These are phyloP conservation scores for Raffaelea deltoideospora DNA, from an alignment of 2,329 filamentous ascomycete genomes.

Conservation along the genomic window DNA sequence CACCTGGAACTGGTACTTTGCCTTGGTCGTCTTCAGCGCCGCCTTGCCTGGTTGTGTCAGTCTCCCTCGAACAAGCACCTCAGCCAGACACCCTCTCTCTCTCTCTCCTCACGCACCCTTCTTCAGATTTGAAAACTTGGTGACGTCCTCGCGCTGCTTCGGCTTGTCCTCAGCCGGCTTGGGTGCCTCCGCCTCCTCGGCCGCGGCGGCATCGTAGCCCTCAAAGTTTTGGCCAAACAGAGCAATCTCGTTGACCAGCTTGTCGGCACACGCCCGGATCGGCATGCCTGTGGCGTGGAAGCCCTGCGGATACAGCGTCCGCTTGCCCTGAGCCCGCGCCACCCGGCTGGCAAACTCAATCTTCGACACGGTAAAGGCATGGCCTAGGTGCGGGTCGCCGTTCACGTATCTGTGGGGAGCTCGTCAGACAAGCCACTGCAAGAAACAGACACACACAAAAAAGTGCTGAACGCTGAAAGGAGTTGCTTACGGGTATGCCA, in stretches of 20 bases:
- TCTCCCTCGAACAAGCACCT: background rate
- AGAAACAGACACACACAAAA: too few relatives aligned
- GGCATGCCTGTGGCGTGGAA: constrained; percentile 97
- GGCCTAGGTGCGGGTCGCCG: constrained; percentile 38
- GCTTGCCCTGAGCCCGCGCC: constrained; percentile 80
- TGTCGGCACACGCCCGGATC: constrained; percentile 91
- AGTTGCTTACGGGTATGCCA: background rate
- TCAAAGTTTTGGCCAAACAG: constrained; percentile 78
- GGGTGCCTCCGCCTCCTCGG: constrained; percentile 32
- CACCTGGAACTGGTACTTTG: constrained; percentile 87
- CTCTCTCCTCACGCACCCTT: background rate
- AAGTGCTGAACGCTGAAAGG: too few relatives aligned
- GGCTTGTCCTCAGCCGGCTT: constrained; percentile 82
- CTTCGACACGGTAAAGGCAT: constrained; percentile 84
- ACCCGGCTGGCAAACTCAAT: constrained; percentile 84
- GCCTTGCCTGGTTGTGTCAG: constrained; percentile 72
- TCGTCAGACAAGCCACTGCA: too few relatives aligned
- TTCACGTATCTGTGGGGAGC: constrained; percentile 16
- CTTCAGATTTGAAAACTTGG: constrained; percentile 61
- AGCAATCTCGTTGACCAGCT: constrained; percentile 77
- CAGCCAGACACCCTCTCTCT: background rate
- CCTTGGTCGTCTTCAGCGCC: constrained; percentile 73
- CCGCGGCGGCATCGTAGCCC: constrained; percentile 32
- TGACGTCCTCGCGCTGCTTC: constrained; percentile 46
- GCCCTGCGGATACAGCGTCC: constrained; percentile 74